Base-by-base conservation (phyloP, 2,329 filamentous ascomycete species). In the Ustulina deusta region DNA sequence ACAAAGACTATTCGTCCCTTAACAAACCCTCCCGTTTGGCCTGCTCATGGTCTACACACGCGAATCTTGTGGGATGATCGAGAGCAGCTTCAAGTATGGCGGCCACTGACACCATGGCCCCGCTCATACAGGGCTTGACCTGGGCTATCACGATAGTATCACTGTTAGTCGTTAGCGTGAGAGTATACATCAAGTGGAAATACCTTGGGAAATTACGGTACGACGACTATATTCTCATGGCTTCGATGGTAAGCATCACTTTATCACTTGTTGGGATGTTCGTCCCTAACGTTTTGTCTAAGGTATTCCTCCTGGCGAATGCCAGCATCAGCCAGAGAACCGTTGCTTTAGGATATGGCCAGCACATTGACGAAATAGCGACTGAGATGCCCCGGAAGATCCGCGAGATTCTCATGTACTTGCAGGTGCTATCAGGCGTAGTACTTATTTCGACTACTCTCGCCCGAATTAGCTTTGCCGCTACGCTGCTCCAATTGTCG, bases 161-260 rank as follows among this genome's bases (percentile, higher is more conserved):
- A 20, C 25, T 63, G 36, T 13, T 64, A 6, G 54, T 64, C 25
- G 48, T 32, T 13, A 46, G 36, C 27, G 20, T 68, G 9, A 68
- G 68, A 51, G 22, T 70, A 27, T 70, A 59, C 29, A 70, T 68
- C 52, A 70, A 70, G 34, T 68, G 44, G 52, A 64, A 64, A 29
- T 68, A 65, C 38, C 61, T 65, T 15, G 61, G 68, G 17, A 52
- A 42, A 5, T 42, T 68, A 32, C 65, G 68, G 65, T 70, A 62
- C 10, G 68, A 70, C 42, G 68, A 70, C 65, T 65, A 68, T 59
- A 27, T 38, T 38, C 65, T 70, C 17, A 17, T 52, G 15, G 61
- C 40, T 27, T 58, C 68, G 5, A 34, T 58, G 61, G 68, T 70
- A 61, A 55, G 68, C 22, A n/a, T 20, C 22, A 27, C 48, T 17